Conservation (phyloP, 495 filamentous ascomycete species). For the Astrothelium subdiscretum region DNA sequence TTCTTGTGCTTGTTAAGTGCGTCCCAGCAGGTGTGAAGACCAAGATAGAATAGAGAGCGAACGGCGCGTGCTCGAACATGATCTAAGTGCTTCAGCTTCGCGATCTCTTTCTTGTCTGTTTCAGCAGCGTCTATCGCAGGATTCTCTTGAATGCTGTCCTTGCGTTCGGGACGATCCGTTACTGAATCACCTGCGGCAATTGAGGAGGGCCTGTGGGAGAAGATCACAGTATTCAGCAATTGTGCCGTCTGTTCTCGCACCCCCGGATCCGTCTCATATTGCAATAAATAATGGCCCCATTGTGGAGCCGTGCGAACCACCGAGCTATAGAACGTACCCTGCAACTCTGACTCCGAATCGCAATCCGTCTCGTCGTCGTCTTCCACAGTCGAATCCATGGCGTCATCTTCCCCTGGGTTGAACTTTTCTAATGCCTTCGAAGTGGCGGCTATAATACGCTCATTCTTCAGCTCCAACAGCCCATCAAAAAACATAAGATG, state of each 20-base stretch:
- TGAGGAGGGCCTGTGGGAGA: background rate
- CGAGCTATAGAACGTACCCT: background rate
- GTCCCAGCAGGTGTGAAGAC: background rate
- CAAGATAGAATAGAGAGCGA: background rate
- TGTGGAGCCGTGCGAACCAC: background rate
- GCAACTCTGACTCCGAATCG: background rate
- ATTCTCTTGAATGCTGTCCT: background rate
- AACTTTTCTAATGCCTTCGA: background rate
- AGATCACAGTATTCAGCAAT: background rate
- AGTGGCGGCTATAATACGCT: background rate
- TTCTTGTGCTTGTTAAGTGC: background rate
- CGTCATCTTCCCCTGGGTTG: background rate
- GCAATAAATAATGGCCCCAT: background rate
- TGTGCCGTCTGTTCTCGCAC: background rate
- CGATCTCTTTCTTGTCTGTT: background rate
- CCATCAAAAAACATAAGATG: background rate
- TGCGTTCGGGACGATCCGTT: background rate
- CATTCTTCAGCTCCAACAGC: background rate
- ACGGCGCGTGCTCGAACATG: background rate
- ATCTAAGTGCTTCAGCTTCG: background rate
- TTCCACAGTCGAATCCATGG: background rate
- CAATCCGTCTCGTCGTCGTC: background rate
- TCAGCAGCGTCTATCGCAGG: background rate
- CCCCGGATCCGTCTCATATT: background rate
- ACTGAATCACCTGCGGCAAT: too few relatives aligned